Base-by-base conservation (phyloP, 1,139 yeast species). In the Kluyveromyces marxianus region DNA sequence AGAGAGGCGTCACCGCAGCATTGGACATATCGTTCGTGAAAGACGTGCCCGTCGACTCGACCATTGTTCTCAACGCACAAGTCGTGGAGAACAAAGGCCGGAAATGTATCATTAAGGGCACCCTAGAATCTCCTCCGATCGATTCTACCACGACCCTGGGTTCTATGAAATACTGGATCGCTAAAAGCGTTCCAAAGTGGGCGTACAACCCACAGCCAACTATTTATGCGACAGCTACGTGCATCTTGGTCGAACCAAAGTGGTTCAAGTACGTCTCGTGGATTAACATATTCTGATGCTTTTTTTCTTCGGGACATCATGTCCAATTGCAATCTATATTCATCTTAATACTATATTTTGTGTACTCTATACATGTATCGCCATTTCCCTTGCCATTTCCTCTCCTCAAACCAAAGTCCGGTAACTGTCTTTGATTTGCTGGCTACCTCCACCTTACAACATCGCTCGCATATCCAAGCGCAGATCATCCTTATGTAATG, bases 1-100 rank as follows among this genome's bases (percentile, higher is more conserved):
- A 79, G 47, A 73, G 83, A 45, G 97, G 97, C n/a, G 96, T 92
- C 24, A 92, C 98, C 1, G 98, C 96, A 0, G 74, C 75, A 42
- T 69, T 92, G 39, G 69, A 76, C 14, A 72, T 92, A 21, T 73
- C 84, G 50, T 92, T 86, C 62, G 59, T 71, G 42, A 74, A 77
- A 31, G 94, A 87, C 51, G 71, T 76, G 1, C 79, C 79, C 1
- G 84, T 92, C 0, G 76, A 79, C 48, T 72, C 83, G 24, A 77
- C 83, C 4, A 77, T 89, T 7, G 71, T 86, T 30, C 68, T 92
- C 45, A 71, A 73, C 46, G 96, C 95, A 0, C 71, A 76, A 45
- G 89, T 90, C 0, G 66, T 67, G 7, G 81, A 83, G 55, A 64
- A 69, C 8, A 81, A 82, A 51, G 96, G 97, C 0, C 71, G 98